Conservation (phyloP, 306 rosid genomes). For the Prunus davidiana region DNA sequence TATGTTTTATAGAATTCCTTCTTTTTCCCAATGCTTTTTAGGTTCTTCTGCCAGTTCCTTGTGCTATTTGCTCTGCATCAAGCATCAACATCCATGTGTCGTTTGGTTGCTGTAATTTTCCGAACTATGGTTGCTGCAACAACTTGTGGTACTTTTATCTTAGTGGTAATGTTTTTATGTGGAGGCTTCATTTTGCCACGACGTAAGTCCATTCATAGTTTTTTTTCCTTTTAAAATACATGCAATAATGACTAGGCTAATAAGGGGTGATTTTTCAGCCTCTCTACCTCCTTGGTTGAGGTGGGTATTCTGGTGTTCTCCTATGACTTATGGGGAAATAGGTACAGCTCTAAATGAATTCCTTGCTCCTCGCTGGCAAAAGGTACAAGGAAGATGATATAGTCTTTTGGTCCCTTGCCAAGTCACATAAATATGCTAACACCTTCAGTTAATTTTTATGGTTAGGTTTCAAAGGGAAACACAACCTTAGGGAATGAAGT, state of each 20-base stretch:
- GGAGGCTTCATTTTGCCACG: conserved; percentile 34
- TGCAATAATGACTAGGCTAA: not conserved
- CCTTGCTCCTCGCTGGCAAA: conserved; percentile 37
- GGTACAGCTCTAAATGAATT: conserved; percentile 33
- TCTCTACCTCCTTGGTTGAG: conserved; percentile 31
- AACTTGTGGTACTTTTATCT: conserved; percentile 15
- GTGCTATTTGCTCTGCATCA: conserved; percentile 30
- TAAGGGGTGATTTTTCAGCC: conserved; percentile 21
- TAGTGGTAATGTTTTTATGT: conserved; percentile 21
- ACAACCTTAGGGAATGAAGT: conserved; percentile 32
- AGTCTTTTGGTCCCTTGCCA: conserved; percentile 1
- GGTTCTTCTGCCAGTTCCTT: conserved; percentile 40
- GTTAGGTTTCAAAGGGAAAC: conserved; percentile 25
- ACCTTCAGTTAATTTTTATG: not conserved
- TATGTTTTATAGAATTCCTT: not conserved
- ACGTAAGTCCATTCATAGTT: conserved; percentile 16
- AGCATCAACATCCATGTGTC: conserved; percentile 32
- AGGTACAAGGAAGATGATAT: conserved; percentile 21
- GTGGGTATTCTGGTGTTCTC: conserved; percentile 44
- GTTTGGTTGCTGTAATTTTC: conserved; percentile 35
- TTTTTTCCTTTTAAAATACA: not conserved
- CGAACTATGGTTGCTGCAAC: conserved; percentile 24
- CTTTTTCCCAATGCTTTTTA: not conserved
- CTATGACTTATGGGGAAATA: conserved; percentile 34
- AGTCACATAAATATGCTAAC: conserved; percentile 2